Conservation (phyloP, 306 rosid species). For the barrel medic (Medicago truncatula) region DNA sequence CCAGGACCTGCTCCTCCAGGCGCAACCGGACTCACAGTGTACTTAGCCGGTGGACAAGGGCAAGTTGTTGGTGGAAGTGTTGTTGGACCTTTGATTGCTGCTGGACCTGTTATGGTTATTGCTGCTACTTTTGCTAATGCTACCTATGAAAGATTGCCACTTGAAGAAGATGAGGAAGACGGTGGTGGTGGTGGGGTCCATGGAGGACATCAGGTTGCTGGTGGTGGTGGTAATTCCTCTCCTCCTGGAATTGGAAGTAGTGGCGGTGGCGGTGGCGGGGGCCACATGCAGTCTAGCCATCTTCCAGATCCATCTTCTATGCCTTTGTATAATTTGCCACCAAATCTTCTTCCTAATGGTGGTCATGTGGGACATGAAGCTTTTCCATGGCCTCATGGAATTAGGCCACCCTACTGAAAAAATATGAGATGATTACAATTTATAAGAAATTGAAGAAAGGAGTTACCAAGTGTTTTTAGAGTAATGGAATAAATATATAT, state of each 20-base stretch:
- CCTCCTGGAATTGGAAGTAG: slow-evolving; percentile 52
- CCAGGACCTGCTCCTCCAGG: slow-evolving; percentile 93
- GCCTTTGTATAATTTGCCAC: slow-evolving; percentile 65
- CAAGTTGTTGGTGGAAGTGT: slow-evolving; percentile 93
- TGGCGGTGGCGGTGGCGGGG: slow-evolving; percentile 29
- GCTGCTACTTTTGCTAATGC: slow-evolving; percentile 97
- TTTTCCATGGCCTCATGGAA: slow-evolving; percentile 71
- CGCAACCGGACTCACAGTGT: slow-evolving; percentile 79
- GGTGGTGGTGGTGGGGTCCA: slow-evolving; percentile 22
- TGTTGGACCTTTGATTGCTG: slow-evolving; percentile 82
- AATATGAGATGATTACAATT: neutral
- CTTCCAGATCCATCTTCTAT: slow-evolving; percentile 71
- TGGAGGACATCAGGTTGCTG: slow-evolving; percentile 50
- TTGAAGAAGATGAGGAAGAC: slow-evolving; percentile 72
- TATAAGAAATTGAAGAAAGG: slow-evolving; percentile 11
- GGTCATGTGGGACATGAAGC: slow-evolving; percentile 73
- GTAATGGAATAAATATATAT: slow-evolving; percentile 1
- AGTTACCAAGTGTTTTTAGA: slow-evolving; percentile 4
- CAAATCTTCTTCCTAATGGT: slow-evolving; percentile 72
- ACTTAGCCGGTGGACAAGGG: slow-evolving; percentile 87
- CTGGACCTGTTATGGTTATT: slow-evolving; percentile 87
- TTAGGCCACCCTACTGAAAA: slow-evolving; percentile 57
- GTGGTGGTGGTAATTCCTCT: slow-evolving; percentile 24
- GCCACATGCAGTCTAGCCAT: slow-evolving; percentile 55
- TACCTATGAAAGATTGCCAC: slow-evolving; percentile 86